Evolutionary conservation across 352 stramenopile genomes (phyloP).

Genomic region (Pythium myriotylum): DNA sequence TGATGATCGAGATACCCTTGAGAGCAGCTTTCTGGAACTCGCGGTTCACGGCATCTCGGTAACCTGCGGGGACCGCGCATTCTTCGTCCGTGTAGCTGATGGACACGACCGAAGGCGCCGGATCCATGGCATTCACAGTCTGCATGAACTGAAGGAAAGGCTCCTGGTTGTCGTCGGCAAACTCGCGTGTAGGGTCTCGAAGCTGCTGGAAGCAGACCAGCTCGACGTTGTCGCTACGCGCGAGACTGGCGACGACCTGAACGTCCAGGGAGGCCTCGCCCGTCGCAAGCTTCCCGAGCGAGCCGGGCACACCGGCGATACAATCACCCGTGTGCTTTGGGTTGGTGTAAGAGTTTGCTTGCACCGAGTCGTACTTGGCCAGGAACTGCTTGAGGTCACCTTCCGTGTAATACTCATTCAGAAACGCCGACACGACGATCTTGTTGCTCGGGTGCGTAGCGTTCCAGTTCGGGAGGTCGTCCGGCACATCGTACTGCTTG

Average conservation of each 20-base stretch:
- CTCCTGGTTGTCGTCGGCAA: slow-evolving; percentile 77
- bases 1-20: slow-evolving; percentile 64
- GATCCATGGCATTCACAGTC: slow-evolving; percentile 68
- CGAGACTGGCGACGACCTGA: slow-evolving; percentile 54
- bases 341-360: background rate
- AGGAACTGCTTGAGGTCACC: slow-evolving; percentile 56
- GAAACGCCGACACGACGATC: slow-evolving; percentile 68
- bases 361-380: slow-evolving; percentile 23
- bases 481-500: slow-evolving; percentile 61
- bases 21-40: slow-evolving; percentile 80
- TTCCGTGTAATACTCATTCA: slow-evolving; percentile 72
- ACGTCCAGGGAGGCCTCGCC: slow-evolving; percentile 76
- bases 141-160: slow-evolving; percentile 77
- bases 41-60: slow-evolving; percentile 61
- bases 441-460: slow-evolving; percentile 38
- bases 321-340: slow-evolving; percentile 46
- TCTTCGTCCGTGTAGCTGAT: slow-evolving; percentile 87
- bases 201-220: slow-evolving; percentile 69
- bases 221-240: slow-evolving; percentile 46
- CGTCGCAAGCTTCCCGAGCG: slow-evolving; percentile 27
- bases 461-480: slow-evolving; percentile 22
- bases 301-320: slow-evolving; percentile 18
- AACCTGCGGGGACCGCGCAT: slow-evolving; percentile 56
- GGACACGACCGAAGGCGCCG: slow-evolving; percentile 63
- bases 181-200: slow-evolving; percentile 42